A percentile compares a stretch with the other conserved stretches of the same genome.
Evolutionary conservation across 192 early-diverging fungal genomes (phyloP).

Genomic region (Backusella tuberculispora): DNA sequence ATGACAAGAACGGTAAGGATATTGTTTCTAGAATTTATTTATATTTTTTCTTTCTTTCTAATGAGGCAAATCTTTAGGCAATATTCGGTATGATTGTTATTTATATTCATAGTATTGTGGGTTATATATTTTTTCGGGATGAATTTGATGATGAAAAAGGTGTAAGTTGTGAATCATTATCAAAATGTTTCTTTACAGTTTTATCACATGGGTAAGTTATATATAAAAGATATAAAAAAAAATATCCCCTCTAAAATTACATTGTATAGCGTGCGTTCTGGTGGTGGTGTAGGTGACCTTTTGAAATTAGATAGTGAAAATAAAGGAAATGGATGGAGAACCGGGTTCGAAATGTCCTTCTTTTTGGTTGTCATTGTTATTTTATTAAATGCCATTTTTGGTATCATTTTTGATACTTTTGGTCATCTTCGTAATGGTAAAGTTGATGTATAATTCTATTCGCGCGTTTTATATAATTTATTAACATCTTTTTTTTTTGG

Average conservation of each 20-base stretch:
- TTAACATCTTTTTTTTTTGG: not conserved
- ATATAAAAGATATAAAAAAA: not conserved
- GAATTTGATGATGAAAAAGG: constrained; percentile 32
- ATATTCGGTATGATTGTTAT: constrained; percentile 30
- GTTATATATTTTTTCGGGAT: constrained; percentile 27
- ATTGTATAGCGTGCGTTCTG: constrained; percentile 6
- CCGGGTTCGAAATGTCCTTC: constrained; percentile 35
- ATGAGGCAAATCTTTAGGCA: constrained; percentile 3
- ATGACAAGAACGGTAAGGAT: constrained; percentile 28
- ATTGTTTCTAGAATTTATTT: not conserved
- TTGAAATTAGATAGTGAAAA: constrained; percentile 15
- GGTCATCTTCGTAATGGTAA: constrained; percentile 39
- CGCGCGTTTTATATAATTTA: not conserved
- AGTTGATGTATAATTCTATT: not conserved
- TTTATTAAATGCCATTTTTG: constrained; percentile 33
- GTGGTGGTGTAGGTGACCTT: constrained; percentile 34
- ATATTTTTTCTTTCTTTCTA: not conserved
- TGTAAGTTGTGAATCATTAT: constrained; percentile 27
- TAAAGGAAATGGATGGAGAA: constrained; percentile 26
- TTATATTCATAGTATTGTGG: constrained; percentile 32
- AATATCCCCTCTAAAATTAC: not conserved
- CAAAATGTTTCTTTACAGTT: constrained; percentile 28
- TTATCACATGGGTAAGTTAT: constrained; percentile 33
- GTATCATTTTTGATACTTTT: constrained; percentile 39
- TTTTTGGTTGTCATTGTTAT: constrained; percentile 32